Conservation (phyloP, 2,329 filamentous ascomycete genomes). For the Neurospora sp. region DNA sequence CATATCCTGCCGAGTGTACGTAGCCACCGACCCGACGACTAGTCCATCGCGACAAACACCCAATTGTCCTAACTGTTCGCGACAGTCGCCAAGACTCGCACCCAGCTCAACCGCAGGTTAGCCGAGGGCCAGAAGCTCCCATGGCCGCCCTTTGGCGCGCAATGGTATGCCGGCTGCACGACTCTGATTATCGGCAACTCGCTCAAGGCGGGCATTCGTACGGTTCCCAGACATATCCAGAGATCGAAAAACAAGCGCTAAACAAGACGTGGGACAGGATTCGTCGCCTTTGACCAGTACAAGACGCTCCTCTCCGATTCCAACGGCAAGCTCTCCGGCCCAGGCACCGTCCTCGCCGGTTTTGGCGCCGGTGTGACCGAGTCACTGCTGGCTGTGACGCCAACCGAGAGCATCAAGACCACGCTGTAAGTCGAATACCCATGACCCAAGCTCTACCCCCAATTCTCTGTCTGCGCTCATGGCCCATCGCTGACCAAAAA, state of each 20-base stretch:
- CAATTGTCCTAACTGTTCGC: constrained; percentile 9
- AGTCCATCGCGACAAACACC: background rate
- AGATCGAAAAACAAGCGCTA: background rate
- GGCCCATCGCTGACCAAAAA: background rate
- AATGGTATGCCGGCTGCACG: constrained; percentile 98
- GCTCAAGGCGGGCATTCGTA: constrained; percentile 89
- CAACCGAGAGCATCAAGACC: constrained; percentile 97
- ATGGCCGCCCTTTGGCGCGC: constrained; percentile 84
- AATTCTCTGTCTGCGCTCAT: background rate
- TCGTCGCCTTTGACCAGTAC: constrained; percentile 94
- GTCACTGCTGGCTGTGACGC: constrained; percentile 85
- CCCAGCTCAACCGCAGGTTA: constrained; percentile 81
- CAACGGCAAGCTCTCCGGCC: constrained; percentile 80
- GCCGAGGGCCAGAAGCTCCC: constrained; percentile 77
- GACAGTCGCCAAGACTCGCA: constrained; percentile 83
- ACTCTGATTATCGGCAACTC: constrained; percentile 96
- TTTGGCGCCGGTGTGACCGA: constrained; percentile 94
- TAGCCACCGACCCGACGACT: constrained; percentile 7
- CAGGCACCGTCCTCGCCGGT: constrained; percentile 82
- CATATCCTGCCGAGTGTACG: constrained; percentile 87
- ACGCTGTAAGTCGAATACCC: constrained; percentile 49
- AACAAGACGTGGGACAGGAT: constrained; percentile 42
- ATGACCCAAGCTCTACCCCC: background rate
- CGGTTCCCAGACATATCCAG: constrained; percentile 23
- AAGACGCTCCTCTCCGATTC: constrained; percentile 73